Evolutionary conservation across 2,329 filamentous ascomycete species (phyloP).

Genomic region (Aspergillus transmontanensis): DNA sequence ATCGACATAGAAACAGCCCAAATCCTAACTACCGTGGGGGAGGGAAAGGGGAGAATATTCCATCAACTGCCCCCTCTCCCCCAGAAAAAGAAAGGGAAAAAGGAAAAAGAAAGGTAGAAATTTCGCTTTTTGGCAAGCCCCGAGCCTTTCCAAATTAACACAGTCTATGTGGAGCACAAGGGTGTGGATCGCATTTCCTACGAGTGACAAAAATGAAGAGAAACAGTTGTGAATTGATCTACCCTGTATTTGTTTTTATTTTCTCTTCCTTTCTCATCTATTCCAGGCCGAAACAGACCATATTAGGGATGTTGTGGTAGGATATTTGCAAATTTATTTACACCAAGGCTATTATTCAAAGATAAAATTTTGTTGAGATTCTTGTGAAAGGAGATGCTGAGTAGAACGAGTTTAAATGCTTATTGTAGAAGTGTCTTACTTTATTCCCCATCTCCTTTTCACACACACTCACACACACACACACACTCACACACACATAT

Average conservation of each 20-base stretch:
- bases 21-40: background rate
- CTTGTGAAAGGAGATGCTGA: background rate
- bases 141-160: constrained; percentile 27
- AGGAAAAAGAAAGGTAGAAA: constrained; percentile 17
- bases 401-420: background rate
- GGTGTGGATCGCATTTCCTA: constrained; percentile 26
- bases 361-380: background rate
- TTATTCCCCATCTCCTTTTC: background rate
- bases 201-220: constrained; percentile 12
- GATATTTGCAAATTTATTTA: background rate
- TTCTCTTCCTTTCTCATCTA: background rate
- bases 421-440: background rate
- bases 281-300: background rate
- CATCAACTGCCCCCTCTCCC: background rate
- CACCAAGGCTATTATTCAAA: background rate
- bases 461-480: no score
- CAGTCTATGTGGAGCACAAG: constrained; percentile 25
- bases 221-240: background rate
- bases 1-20: background rate
- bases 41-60: background rate
- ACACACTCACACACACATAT: no score
- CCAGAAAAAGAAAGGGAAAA: background rate
- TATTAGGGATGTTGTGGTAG: background rate
- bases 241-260: background rate
- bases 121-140: constrained; percentile 20